Evolutionary conservation across 495 filamentous ascomycete genomes (phyloP).

Genomic region (Aspergillus campestris): DNA sequence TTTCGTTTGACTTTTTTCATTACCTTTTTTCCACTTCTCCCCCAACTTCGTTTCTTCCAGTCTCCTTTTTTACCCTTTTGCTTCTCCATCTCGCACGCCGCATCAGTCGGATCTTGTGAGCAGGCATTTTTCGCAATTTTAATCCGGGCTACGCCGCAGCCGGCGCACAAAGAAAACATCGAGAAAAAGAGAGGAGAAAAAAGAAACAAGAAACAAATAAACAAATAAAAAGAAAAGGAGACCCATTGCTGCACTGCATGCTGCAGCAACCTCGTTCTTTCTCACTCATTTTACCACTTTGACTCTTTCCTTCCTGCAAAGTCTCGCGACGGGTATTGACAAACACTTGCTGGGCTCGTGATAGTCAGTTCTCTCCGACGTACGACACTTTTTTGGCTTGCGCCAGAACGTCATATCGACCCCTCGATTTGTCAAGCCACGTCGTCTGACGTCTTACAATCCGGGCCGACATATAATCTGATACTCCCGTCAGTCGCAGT

Average conservation of each 20-base stretch:
- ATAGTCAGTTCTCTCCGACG: constrained; percentile 1
- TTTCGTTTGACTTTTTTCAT: constrained; percentile 8
- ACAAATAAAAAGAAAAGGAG: constrained; percentile 8
- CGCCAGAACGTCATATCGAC: background rate
- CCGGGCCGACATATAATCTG: too few relatives aligned
- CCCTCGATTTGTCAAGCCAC: background rate
- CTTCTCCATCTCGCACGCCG: constrained; percentile 22
- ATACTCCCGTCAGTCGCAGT: too few relatives aligned
- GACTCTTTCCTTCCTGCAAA: constrained; percentile 7
- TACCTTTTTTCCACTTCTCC: constrained; percentile 3
- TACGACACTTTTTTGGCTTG: background rate
- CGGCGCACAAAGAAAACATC: constrained; percentile 1
- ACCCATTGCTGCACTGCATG: background rate
- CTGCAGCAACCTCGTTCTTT: background rate
- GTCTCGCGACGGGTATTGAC: constrained; percentile 10
- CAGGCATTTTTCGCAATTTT: constrained; percentile 29
- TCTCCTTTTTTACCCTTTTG: constrained; percentile 8
- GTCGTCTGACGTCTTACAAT: too few relatives aligned
- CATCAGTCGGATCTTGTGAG: constrained; percentile 36
- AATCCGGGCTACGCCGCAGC: too few relatives aligned
- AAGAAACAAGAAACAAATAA: constrained; percentile 11
- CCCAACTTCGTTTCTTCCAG: constrained; percentile 4
- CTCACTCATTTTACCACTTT: background rate
- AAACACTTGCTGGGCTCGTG: constrained; percentile 29
- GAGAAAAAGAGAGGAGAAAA: constrained; percentile 6